Evolutionary conservation across 2,329 filamentous ascomycete genomes (phyloP), one percentile per base, ranked within the genome.

Genomic region (Epichloe brachyelytri): DNA sequence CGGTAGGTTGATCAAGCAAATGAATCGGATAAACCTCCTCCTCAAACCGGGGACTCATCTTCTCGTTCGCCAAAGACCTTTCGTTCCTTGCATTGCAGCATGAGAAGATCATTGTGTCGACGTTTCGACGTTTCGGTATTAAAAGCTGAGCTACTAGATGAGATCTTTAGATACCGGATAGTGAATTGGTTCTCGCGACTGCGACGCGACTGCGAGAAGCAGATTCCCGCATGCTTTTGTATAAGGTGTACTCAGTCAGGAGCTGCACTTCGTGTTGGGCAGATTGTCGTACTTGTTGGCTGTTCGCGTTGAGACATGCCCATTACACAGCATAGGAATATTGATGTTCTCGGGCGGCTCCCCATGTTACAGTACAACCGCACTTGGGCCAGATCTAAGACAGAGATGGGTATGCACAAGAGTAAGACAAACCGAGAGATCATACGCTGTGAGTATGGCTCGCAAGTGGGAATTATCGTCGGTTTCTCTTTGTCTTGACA

Each of bases 1-100:
- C 20, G 10, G 30, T 49, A 17, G 46, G 40, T 34, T 51, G 52
- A 15, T 51, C 49, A 19, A 54, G 36, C n/a, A 17, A 17, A 49
- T 51, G 52, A 11, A 54, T 19, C 7, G 52, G 49, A 34, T 49
- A 54, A 14, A 54, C 46, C 34, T 46, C 40, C n/a, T 46, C 46
- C 20, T 47, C 26, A 36, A 26, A 20, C 8, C 38, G 36, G 17
- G 20, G 22, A 6, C 6, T 17, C 14, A 20, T 11, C 30, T 38
- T 47, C 12, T 36, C n/a, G 17, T 19, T n/a, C 20, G 14, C 17
- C 3, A 11, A n/a, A 14, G 17, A n/a, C n/a, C 47, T 15, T 26
- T 51, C 47, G 17, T 14, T 19, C 22, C 46, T 39, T 34, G 19
- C 33, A 15, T 22, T 26, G 22, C 49, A 51, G 37, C 52, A 51